phyloP scores from a whole-genome alignment of 352 stramenopile genomes.

The Pythium plurisporium region DNA sequence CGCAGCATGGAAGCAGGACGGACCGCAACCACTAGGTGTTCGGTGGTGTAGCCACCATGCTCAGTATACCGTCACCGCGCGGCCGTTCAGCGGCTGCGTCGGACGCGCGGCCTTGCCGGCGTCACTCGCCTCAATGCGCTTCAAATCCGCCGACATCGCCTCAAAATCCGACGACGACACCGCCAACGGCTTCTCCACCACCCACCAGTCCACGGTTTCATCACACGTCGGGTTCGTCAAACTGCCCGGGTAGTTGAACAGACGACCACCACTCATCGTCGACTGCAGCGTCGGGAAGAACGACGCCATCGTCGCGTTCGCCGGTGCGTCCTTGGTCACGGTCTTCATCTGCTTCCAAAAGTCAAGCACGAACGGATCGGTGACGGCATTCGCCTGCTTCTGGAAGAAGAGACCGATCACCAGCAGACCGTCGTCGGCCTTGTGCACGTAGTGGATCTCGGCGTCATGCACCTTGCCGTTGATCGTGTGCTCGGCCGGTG shows the following conservation, averaged over 20 bases:
- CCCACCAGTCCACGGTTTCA: slow-evolving; percentile 32
- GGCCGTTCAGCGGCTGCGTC: slow-evolving; percentile 23
- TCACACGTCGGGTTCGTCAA: slow-evolving; percentile 27
- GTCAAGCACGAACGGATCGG: slow-evolving; percentile 8
- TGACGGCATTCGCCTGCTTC: slow-evolving; percentile 10
- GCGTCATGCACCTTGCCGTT: slow-evolving; percentile 30
- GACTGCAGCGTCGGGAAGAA: slow-evolving; percentile 4
- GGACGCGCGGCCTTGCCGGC: slow-evolving; percentile 14
- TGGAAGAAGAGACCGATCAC: slow-evolving; percentile 25
- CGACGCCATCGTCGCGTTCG: background rate
- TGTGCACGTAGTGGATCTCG: slow-evolving; percentile 44
- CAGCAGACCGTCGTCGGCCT: slow-evolving; percentile 10
- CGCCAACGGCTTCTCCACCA: slow-evolving; percentile 14
- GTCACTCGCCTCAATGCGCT: slow-evolving; percentile 17
- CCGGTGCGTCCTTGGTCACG: background rate
- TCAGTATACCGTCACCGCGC: slow-evolving; percentile 14
- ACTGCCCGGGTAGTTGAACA: slow-evolving; percentile 20
- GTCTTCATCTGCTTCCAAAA: slow-evolving; percentile 5
- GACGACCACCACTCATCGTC: slow-evolving; percentile 6
- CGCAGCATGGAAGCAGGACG: no score
- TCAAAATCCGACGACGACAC: slow-evolving; percentile 16
- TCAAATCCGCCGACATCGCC: slow-evolving; percentile 13
- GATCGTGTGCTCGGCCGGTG: slow-evolving; percentile 36
- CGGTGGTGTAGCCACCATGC: no score
- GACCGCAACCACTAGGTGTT: no score